Evolutionary conservation across 139 green algal species (phyloP).

Genomic region (Gonium pectorale): DNA sequence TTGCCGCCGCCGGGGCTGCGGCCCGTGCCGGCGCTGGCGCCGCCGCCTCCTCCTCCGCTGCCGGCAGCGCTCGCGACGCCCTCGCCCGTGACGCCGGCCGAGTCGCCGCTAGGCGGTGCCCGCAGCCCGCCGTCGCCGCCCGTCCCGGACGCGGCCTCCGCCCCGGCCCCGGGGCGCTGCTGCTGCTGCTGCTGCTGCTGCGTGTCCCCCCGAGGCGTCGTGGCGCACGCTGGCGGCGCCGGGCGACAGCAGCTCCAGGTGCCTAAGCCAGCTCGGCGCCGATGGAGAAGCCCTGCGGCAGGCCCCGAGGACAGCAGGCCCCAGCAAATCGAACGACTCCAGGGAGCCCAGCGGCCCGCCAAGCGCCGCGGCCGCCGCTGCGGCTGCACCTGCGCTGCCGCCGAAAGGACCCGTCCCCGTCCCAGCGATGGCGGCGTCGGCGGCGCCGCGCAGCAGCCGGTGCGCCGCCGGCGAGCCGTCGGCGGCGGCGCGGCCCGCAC

Average conservation of each 20-base stretch:
- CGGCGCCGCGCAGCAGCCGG: background rate
- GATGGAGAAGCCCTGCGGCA: background rate
- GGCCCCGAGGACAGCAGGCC: conserved; percentile 22
- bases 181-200: background rate
- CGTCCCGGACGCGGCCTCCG: no score
- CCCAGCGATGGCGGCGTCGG: background rate
- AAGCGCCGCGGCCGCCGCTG: background rate
- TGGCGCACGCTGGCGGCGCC: background rate
- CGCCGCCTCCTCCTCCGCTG: background rate
- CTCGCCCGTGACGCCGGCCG: no score
- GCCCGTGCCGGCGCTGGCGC: background rate
- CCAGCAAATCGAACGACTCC: conserved; percentile 27
- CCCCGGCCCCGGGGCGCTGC: no score
- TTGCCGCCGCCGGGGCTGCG: background rate
- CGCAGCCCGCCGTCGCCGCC: no score
- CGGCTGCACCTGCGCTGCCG: background rate
- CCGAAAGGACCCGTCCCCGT: background rate
- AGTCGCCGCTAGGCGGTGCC: background rate
- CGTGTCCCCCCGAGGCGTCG: background rate
- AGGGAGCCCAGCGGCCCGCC: background rate
- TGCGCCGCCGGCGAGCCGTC: no score
- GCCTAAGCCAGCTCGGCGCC: background rate
- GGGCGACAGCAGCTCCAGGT: background rate
- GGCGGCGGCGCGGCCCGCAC: no score
- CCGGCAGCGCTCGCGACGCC: no score